Conservation (phyloP, 495 filamentous ascomycete genomes). For the Lasiosphaeria ovina region DNA sequence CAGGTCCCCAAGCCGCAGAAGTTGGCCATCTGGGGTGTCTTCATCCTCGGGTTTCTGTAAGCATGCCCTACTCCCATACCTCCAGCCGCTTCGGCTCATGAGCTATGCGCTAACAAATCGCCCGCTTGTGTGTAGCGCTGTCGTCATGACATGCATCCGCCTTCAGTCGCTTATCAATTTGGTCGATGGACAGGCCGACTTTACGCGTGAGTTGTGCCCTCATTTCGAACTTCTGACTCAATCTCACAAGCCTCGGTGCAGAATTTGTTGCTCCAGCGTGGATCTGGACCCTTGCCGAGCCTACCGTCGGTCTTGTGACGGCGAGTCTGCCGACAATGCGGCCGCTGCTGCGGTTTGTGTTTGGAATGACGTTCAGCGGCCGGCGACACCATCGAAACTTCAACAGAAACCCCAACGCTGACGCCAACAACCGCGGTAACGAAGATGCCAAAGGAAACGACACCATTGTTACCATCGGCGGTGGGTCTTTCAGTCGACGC, state of each 20-base stretch:
- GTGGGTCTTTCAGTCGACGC: neutral
- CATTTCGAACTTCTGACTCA: neutral
- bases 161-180: slow-evolving; percentile 5
- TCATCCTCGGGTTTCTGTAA: slow-evolving; percentile 11
- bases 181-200: neutral
- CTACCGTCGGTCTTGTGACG: neutral
- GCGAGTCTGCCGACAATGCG: slow-evolving; percentile 11
- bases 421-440: neutral
- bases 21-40: slow-evolving; percentile 6
- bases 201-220: slow-evolving; percentile 2
- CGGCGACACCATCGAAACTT: neutral
- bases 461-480: slow-evolving; percentile 5
- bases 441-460: neutral
- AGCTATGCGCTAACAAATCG: neutral
- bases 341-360: slow-evolving; percentile 9
- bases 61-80: neutral
- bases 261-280: slow-evolving; percentile 4
- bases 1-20: slow-evolving; percentile 7
- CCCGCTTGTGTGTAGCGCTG: neutral
- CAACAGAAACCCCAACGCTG: neutral
- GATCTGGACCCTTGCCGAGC: slow-evolving; percentile 13
- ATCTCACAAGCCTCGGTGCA: neutral
- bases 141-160: slow-evolving; percentile 6
- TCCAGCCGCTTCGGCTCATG: neutral
- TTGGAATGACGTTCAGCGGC: slow-evolving; percentile 2